A percentile compares a stretch with the other conserved stretches of the same genome.
phyloP scores from a whole-genome alignment of 2,329 filamentous ascomycete species.

The Cladosporium sphaerospermum region DNA sequence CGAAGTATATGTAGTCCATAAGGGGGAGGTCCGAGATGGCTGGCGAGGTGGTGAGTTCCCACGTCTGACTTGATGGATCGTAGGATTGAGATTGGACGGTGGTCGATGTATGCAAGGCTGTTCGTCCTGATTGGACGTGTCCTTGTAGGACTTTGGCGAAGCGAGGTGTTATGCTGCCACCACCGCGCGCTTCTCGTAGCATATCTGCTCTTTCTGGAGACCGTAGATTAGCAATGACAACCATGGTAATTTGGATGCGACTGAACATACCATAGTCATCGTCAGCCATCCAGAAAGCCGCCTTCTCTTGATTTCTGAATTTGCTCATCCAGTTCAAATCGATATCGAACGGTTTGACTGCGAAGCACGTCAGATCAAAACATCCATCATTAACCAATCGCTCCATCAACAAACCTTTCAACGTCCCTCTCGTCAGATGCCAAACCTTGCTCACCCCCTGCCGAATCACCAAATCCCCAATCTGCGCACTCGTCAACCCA shows the following conservation, averaged over 20 bases:
- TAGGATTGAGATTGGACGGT: conserved; percentile 49
- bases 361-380: not conserved
- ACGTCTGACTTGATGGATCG: conserved; percentile 42
- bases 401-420: conserved; percentile 31
- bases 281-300: conserved; percentile 70
- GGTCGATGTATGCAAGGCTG: conserved; percentile 55
- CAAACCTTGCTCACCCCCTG: conserved; percentile 62
- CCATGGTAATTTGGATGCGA: not conserved
- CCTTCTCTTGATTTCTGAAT: conserved; percentile 71
- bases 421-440: conserved; percentile 59
- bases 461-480: conserved; percentile 60
- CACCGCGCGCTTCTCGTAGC: conserved; percentile 60
- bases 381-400: not conserved
- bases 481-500: conserved; percentile 69
- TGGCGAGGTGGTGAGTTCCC: conserved; percentile 50
- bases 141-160: conserved; percentile 62
- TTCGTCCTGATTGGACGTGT: conserved; percentile 47
- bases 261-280: conserved; percentile 49
- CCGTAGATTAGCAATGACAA: not conserved
- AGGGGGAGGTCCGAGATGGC: conserved; percentile 43
- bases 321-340: conserved; percentile 75
- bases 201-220: conserved; percentile 56
- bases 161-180: conserved; percentile 67
- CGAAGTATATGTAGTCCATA: conserved; percentile 67
- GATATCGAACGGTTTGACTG: conserved; percentile 71